A percentile compares a stretch with the other conserved stretches of the same genome.
These are phyloP conservation scores for Agaricus bisporus DNA, from an alignment of 768 basidiomycete genomes.

Conservation along the genomic window DNA sequence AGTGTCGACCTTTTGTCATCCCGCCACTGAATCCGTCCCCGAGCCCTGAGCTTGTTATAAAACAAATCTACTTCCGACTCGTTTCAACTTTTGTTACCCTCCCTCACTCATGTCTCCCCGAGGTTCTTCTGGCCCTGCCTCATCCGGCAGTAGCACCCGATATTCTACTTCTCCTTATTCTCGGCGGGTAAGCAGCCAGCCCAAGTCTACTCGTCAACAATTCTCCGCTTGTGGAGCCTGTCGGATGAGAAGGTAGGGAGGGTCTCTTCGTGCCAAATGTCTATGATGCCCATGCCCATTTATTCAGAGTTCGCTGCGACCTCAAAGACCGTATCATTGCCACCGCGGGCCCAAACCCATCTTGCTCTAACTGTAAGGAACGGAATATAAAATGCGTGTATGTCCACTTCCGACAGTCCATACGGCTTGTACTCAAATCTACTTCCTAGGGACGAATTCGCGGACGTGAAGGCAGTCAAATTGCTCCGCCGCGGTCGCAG, in stretches of 20 bases:
- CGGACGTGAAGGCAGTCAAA: conserved; percentile 87
- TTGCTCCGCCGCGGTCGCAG: conserved; percentile 72
- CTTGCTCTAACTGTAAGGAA: conserved; percentile 88
- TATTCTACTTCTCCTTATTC: conserved; percentile 32
- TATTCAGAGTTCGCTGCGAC: conserved; percentile 83
- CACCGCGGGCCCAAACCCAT: conserved; percentile 37
- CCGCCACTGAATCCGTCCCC: conserved; percentile 23
- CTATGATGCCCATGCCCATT: conserved; percentile 5
- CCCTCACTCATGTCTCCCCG: conserved; percentile 52
- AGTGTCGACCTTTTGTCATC: conserved; percentile 23
- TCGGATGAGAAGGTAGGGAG: conserved; percentile 70
- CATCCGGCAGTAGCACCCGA: conserved; percentile 27
- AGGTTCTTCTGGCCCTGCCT: conserved; percentile 25
- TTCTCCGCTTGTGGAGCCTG: conserved; percentile 95
- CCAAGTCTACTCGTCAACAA: conserved; percentile 76
- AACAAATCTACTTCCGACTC: conserved; percentile 22
- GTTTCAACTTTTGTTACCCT: conserved; percentile 16
- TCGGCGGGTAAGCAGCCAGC: conserved; percentile 50
- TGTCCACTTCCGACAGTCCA: conserved; percentile 25
- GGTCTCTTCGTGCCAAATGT: conserved; percentile 14
- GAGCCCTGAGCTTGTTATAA: conserved; percentile 30
- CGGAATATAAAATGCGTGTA: conserved; percentile 92
- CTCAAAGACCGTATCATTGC: conserved; percentile 73
- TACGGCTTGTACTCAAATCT: conserved; percentile 7
- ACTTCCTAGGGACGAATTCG: conserved; percentile 75